Evolutionary conservation across 179 eudicot genomes (phyloP).

Genomic region (Beta macrorhiza): DNA sequence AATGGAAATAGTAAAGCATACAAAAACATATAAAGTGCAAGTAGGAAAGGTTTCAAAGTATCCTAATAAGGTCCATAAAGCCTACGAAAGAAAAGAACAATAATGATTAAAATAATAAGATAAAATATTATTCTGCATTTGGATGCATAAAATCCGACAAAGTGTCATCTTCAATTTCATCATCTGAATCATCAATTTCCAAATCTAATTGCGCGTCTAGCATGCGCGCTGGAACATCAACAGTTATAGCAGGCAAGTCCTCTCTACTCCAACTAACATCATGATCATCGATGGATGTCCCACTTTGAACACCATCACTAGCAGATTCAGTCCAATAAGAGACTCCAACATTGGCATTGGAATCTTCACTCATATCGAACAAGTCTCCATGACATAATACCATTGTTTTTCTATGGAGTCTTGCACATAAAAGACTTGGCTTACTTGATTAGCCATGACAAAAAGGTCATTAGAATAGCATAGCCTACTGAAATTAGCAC

Average conservation of each 20-base stretch:
- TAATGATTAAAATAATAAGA: not conserved
- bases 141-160: slow-evolving; percentile 8
- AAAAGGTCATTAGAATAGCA: slow-evolving; percentile 7
- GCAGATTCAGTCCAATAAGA: not conserved
- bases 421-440: slow-evolving; percentile 15
- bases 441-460: slow-evolving; percentile 12
- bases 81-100: not conserved
- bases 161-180: slow-evolving; percentile 12
- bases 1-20: too few relatives aligned
- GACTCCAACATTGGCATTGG: not conserved
- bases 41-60: too few relatives aligned
- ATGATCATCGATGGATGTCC: not conserved
- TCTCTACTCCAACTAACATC: not conserved
- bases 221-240: not conserved
- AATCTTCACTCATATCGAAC: slow-evolving; percentile 12
- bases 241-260: not conserved
- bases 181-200: not conserved
- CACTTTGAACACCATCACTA: not conserved
- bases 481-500: slow-evolving; percentile 2
- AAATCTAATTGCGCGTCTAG: not conserved
- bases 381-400: slow-evolving; percentile 14
- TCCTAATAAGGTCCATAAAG: too few relatives aligned
- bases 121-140: too few relatives aligned
- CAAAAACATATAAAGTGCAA: too few relatives aligned
- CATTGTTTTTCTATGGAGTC: slow-evolving; percentile 7